A percentile compares a stretch with the other conserved stretches of the same genome.
phyloP scores from a whole-genome alignment of 495 filamentous ascomycete species.

The Penicillium tannophilum region DNA sequence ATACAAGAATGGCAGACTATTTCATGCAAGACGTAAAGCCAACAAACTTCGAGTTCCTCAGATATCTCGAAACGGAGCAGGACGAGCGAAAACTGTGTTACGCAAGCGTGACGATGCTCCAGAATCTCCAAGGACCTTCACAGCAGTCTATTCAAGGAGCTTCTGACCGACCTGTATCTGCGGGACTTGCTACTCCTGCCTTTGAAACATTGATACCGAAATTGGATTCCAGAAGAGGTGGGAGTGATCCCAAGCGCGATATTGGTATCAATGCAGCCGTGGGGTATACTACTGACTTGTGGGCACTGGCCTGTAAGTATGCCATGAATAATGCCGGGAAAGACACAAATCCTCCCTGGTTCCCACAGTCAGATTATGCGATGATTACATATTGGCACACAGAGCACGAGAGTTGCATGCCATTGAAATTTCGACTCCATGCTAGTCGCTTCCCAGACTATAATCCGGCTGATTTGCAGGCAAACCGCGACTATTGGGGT shows the following conservation, averaged over 20 bases:
- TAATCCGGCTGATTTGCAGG: slow-evolving; percentile 32
- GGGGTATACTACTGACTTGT: slow-evolving; percentile 41
- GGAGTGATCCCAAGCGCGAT: slow-evolving; percentile 29
- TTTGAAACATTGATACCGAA: slow-evolving; percentile 11
- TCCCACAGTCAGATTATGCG: slow-evolving; percentile 43
- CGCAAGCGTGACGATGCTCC: slow-evolving; percentile 41
- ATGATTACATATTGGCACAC: slow-evolving; percentile 44
- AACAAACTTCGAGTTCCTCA: slow-evolving; percentile 21
- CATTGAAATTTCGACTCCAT: slow-evolving; percentile 41
- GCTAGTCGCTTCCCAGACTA: slow-evolving; percentile 43
- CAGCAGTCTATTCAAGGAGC: slow-evolving; percentile 9
- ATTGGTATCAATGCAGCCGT: slow-evolving; percentile 40
- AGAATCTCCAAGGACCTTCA: slow-evolving; percentile 35
- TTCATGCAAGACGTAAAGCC: slow-evolving; percentile 37
- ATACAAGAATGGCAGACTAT: slow-evolving; percentile 37
- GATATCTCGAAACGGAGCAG: slow-evolving; percentile 27
- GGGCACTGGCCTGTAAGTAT: slow-evolving; percentile 44
- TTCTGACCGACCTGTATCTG: neutral
- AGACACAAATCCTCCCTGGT: slow-evolving; percentile 43
- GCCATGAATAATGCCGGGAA: slow-evolving; percentile 32
- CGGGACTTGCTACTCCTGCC: neutral
- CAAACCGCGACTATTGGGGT: slow-evolving; percentile 22
- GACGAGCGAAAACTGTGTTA: slow-evolving; percentile 43
- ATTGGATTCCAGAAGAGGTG: slow-evolving; percentile 6
- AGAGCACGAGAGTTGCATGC: slow-evolving; percentile 47